phyloP scores from a whole-genome alignment of 2,329 filamentous ascomycete genomes.

The Paecilomyces variotii region DNA sequence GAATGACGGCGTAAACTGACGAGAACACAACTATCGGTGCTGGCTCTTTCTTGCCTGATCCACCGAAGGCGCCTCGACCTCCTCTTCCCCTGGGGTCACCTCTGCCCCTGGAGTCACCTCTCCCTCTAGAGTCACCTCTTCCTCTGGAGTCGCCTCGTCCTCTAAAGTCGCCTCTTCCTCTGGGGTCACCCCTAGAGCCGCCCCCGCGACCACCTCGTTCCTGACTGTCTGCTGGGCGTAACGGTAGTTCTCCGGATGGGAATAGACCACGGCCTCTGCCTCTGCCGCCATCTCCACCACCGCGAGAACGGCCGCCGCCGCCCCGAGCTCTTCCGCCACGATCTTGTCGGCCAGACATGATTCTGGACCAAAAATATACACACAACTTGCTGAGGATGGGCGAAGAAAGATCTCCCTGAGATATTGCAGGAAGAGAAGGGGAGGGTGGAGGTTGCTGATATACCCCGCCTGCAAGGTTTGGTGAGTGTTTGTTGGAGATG shows the following conservation, averaged over 20 bases:
- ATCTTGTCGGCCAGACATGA: conserved; percentile 3
- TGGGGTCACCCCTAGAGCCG: conserved; percentile 2
- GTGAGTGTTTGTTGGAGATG: neutral
- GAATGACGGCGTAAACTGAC: neutral
- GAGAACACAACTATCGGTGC: neutral
- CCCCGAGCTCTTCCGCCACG: conserved; percentile 14
- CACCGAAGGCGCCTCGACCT: neutral
- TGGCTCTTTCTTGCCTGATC: neutral
- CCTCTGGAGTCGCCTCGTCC: conserved; percentile 16
- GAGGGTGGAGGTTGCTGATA: neutral
- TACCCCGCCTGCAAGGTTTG: neutral
- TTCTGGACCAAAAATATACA: neutral
- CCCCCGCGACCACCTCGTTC: conserved; percentile 11
- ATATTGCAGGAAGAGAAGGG: neutral
- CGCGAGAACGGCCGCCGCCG: conserved; percentile 10
- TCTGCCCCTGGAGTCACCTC: conserved; percentile 14
- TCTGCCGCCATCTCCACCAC: conserved; percentile 16
- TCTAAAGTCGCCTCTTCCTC: conserved; percentile 1
- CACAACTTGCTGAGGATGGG: neutral
- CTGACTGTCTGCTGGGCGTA: conserved; percentile 13
- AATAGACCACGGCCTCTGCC: conserved; percentile 18
- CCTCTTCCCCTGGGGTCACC: conserved; percentile 1
- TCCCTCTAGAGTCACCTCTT: conserved; percentile 14
- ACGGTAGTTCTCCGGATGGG: conserved; percentile 1
- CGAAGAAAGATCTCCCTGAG: neutral